Conservation (phyloP, 2,329 filamentous ascomycete species). For the Botrytis fragariae region DNA sequence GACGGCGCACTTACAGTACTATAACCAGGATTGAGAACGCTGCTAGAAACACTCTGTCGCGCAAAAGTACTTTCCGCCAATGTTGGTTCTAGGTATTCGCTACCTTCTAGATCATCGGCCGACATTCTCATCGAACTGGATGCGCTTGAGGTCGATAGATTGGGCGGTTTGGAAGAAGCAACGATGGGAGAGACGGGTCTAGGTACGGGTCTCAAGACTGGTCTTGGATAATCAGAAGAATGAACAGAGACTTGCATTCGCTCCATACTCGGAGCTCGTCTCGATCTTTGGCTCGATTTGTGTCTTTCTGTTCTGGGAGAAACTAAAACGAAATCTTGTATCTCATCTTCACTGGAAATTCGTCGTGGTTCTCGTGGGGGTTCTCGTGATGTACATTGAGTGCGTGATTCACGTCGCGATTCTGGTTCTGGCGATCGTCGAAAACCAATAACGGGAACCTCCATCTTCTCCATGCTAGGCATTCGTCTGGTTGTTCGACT, state of each 20-base stretch:
- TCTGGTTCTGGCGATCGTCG: neutral
- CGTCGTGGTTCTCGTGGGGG: neutral
- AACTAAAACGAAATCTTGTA: neutral
- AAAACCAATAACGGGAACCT: neutral
- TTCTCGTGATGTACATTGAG: neutral
- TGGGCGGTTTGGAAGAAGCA: neutral
- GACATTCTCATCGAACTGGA: neutral
- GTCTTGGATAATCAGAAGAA: neutral
- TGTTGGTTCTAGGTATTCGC: slow-evolving; percentile 3
- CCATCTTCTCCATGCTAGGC: neutral
- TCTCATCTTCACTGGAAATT: too few relatives aligned
- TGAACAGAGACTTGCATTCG: neutral
- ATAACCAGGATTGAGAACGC: too few relatives aligned
- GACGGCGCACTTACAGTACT: neutral
- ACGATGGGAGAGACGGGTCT: neutral
- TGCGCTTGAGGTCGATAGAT: neutral
- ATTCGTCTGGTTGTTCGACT: neutral
- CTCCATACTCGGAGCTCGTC: neutral
- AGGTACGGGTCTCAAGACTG: neutral
- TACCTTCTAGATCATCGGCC: neutral
- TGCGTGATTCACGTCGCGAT: neutral
- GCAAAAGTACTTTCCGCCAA: neutral
- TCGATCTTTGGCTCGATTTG: neutral
- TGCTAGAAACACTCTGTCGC: neutral
- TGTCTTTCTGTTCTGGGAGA: neutral